A percentile compares a stretch with the other conserved stretches of the same genome.
Evolutionary conservation across 1,284 basidiomycete species (phyloP).

Genomic region (Clitocybe nebularis): DNA sequence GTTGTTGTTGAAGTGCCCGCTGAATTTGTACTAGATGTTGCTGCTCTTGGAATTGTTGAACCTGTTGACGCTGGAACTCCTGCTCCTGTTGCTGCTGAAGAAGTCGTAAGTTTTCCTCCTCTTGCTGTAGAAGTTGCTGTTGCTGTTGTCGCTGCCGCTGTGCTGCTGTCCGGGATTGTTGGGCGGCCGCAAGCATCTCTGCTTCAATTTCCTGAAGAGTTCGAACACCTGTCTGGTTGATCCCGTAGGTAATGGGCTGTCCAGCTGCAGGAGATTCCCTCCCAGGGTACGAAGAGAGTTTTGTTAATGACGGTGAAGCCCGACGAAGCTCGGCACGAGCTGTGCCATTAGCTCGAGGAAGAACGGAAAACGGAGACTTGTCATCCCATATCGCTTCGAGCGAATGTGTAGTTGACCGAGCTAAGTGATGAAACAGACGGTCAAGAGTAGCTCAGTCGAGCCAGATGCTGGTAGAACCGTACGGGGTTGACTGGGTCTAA

Average conservation of each 20-base stretch:
- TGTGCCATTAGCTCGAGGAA: constrained; percentile 52
- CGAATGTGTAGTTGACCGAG: constrained; percentile 40
- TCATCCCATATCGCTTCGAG: constrained; percentile 78
- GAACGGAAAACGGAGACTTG: constrained; percentile 68
- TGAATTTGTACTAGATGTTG: constrained; percentile 37
- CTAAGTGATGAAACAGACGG: constrained; percentile 28
- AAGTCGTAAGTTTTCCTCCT: constrained; percentile 34
- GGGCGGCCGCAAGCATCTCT: constrained; percentile 70
- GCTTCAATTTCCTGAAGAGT: constrained; percentile 94
- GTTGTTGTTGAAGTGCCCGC: constrained; percentile 32
- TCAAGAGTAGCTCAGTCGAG: constrained; percentile 18
- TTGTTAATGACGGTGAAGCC: constrained; percentile 24
- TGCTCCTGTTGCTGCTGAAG: constrained; percentile 41
- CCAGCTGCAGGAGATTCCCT: constrained; percentile 24
- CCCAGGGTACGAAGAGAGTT: constrained; percentile 31
- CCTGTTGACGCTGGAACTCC: constrained; percentile 37
- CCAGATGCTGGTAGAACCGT: constrained; percentile 18
- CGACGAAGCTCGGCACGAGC: constrained; percentile 32
- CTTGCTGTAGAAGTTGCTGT: constrained; percentile 19
- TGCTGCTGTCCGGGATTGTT: constrained; percentile 33
- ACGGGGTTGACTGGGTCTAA: constrained; percentile 23
- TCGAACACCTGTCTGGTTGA: constrained; percentile 48
- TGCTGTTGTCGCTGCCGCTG: constrained; percentile 32
- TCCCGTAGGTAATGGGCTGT: constrained; percentile 29
- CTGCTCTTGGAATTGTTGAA: constrained; percentile 33